Base-by-base conservation (phyloP, 1,139 yeast genomes). In the Nakaseomyces delphensis region DNA sequence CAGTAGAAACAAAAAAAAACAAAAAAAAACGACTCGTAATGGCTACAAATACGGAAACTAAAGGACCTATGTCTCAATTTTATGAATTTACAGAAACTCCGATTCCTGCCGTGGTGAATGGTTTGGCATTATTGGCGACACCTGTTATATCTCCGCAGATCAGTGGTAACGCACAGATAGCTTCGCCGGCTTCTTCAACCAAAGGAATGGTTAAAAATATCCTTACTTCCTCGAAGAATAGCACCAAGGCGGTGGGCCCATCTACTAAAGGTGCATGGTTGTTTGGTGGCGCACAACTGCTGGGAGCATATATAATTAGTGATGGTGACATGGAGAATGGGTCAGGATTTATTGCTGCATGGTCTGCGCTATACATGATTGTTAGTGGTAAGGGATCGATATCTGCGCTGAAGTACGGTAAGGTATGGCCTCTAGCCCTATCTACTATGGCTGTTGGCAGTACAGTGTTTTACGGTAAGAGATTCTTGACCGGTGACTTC, bases 321-420 rank as follows among this genome's bases (percentile, higher is more conserved):
- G 97, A 89, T 57, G 84, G 87, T 14, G 96, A 87, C 56, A 66
- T 78, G 30, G 73, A 76, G 42, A 82, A 85, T 63, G 97, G 96
- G 6, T 76, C 95, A 1, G 97, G 96, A 0, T 85, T 91, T 63
- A 71, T 78, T 5, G 74, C 83, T 24, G 95, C 95, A 3, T 91
- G 97, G 97, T 77, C 87, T 13, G 60, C 84, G 3, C 66, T 89
- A 43, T 91, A 86, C 57, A 59, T 83, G 45, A 59, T 89, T 33
- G 87, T 83, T 7, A 84, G 86, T 58, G 91, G 93, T 4, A 71
- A 70, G 33, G 69, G 78, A 1, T 71, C 85, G 3, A 45, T 85
- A 29, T 65, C 65, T 48, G 75, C 73, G 15, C 46, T 72, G 32
- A 61, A 61, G 38, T 59, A 63, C 43, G 67, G 68, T 7, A 67